A percentile compares a stretch with the other conserved stretches of the same genome.
Conservation (phyloP, 345 rosid species). For the Lenwebbia sp. region DNA sequence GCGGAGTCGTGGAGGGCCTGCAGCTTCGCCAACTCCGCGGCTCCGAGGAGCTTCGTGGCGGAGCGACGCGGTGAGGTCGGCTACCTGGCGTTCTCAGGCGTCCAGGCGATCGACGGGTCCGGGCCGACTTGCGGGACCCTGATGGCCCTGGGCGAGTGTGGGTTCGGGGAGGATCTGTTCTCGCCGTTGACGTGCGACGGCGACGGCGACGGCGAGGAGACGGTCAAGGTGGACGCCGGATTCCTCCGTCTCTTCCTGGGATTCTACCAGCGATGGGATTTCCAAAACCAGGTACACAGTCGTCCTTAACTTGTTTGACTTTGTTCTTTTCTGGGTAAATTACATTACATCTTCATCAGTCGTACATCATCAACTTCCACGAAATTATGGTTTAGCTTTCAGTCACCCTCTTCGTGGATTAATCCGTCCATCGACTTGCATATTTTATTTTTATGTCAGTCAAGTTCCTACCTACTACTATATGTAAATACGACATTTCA, state of each 20-base stretch:
- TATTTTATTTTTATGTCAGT: not conserved
- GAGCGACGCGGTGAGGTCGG: conserved; percentile 22
- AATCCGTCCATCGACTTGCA: not conserved
- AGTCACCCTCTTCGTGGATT: not conserved
- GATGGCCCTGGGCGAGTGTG: conserved; percentile 7
- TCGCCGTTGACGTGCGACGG: conserved; percentile 10
- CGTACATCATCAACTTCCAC: not conserved
- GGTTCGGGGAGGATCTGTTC: conserved; percentile 15
- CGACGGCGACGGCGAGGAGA: conserved; percentile 24
- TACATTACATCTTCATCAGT: fast-evolving
- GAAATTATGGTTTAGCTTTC: not conserved
- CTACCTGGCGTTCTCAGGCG: conserved; percentile 42
- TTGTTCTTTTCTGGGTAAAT: too few relatives aligned
- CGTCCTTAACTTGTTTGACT: too few relatives aligned
- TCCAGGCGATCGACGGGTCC: conserved; percentile 3
- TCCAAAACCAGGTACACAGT: conserved; percentile 32
- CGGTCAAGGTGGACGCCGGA: conserved; percentile 38
- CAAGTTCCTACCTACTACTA: fast-evolving
- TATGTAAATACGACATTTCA: not conserved
- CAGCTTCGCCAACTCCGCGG: conserved; percentile 12
- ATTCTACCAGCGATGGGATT: not conserved
- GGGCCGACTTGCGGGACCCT: conserved; percentile 1
- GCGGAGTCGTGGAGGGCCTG: conserved; percentile 52
- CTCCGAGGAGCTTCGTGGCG: conserved; percentile 8
- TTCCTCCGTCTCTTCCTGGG: conserved; percentile 27